Percentiles rank a stretch among this genome's conserved stretches.
Evolutionary conservation across 352 stramenopile species (phyloP).

Genomic region (Pythium dissotocum): DNA sequence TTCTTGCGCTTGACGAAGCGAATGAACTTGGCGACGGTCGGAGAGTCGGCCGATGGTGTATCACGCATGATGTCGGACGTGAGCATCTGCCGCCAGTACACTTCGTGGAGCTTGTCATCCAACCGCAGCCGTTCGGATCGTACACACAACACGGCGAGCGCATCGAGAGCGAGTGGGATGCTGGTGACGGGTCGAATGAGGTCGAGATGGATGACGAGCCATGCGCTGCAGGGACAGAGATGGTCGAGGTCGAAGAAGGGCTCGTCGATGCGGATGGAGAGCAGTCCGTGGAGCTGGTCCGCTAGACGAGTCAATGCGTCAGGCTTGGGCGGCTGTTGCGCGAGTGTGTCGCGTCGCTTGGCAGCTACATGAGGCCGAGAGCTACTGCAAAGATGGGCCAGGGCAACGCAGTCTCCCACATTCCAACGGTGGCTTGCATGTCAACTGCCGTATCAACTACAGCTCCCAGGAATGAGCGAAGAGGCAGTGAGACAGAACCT

Average conservation of each 20-base stretch:
- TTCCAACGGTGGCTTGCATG: too few species aligned
- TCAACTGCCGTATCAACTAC: too few species aligned
- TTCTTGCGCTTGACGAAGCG: not conserved
- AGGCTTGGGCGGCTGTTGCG: not conserved
- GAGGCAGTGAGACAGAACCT: too few species aligned
- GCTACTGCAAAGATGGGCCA: too few species aligned
- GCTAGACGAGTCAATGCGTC: not conserved
- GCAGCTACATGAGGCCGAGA: too few species aligned
- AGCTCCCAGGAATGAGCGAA: too few species aligned
- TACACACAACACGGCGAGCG: constrained; percentile 3
- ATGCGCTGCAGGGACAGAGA: constrained; percentile 4
- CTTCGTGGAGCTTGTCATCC: not conserved
- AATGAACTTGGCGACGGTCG: not conserved
- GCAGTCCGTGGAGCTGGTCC: not conserved
- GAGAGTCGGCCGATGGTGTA: not conserved
- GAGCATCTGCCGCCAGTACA: not conserved
- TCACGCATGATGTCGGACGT: not conserved
- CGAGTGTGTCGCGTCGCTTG: too few species aligned
- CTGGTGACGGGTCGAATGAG: not conserved
- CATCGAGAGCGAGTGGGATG: constrained; percentile 2
- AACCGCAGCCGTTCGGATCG: not conserved
- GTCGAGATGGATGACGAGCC: constrained; percentile 9
- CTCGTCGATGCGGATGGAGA: constrained; percentile 9
- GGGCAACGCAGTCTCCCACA: too few species aligned
- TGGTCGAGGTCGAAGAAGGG: constrained; percentile 10